These are phyloP conservation scores for Yamadazyma scolyti DNA, from an alignment of 805 yeast species.

Conservation along the genomic window DNA sequence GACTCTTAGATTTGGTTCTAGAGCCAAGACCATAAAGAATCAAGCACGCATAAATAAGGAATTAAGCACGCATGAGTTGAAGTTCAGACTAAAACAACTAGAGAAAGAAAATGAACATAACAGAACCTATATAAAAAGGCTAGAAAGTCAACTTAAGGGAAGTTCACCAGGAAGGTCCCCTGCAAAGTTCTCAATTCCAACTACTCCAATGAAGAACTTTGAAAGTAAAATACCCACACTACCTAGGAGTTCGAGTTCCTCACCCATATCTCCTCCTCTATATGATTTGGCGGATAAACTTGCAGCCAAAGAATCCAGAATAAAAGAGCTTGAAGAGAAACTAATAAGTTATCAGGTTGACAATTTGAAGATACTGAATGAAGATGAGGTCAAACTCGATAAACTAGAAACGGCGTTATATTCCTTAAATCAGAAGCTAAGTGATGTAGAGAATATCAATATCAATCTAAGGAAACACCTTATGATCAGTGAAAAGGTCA, in stretches of 20 bases:
- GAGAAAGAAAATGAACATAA: slow-evolving; percentile 28
- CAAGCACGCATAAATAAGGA: slow-evolving; percentile 62
- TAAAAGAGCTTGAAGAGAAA: slow-evolving; percentile 26
- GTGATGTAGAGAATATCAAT: slow-evolving; percentile 63
- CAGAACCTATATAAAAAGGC: slow-evolving; percentile 28
- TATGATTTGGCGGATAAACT: slow-evolving; percentile 16
- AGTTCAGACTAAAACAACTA: slow-evolving; percentile 33
- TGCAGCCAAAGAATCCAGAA: slow-evolving; percentile 24
- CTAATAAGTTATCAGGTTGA: slow-evolving; percentile 27
- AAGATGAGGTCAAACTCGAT: slow-evolving; percentile 47
- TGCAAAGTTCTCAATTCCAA: slow-evolving; percentile 5
- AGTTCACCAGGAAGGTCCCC: not conserved
- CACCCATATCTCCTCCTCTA: slow-evolving; percentile 6
- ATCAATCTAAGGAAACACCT: slow-evolving; percentile 53
- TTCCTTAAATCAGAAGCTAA: slow-evolving; percentile 54
- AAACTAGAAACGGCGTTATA: slow-evolving; percentile 56
- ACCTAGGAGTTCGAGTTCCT: slow-evolving; percentile 2
- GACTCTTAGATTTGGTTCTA: slow-evolving; percentile 82
- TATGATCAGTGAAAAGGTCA: slow-evolving; percentile 49
- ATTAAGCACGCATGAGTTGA: slow-evolving; percentile 47
- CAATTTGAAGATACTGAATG: slow-evolving; percentile 27
- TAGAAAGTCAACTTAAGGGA: slow-evolving; percentile 37
- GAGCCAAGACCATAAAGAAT: slow-evolving; percentile 79
- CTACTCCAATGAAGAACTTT: slow-evolving; percentile 12
- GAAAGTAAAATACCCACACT: slow-evolving; percentile 9